These are phyloP conservation scores for Solanum rostratum DNA, from an alignment of 257 asterid species.

Conservation along the genomic window DNA sequence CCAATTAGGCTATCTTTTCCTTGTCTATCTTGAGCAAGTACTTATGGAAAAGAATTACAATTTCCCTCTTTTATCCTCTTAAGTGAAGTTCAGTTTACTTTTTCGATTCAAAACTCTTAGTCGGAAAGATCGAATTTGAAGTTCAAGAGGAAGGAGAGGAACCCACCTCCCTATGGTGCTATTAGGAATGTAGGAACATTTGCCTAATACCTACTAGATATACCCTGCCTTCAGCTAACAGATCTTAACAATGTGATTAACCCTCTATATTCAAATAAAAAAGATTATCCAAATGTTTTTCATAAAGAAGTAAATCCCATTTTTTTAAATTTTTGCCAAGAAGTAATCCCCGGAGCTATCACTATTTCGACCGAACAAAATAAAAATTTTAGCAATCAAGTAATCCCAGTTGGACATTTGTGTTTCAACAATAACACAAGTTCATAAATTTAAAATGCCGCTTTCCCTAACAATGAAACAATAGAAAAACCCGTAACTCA, in stretches of 20 bases:
- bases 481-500: not conserved
- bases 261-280: not conserved
- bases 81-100: not conserved
- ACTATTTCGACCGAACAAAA: not conserved
- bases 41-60: not conserved
- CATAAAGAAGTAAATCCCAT: not conserved
- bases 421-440: not conserved
- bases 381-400: not conserved
- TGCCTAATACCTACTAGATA: not conserved
- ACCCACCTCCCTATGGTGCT: not conserved
- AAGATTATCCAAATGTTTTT: not conserved
- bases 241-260: not conserved
- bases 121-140: not conserved
- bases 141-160: not conserved
- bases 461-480: not conserved
- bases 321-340: too few species aligned
- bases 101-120: not conserved
- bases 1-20: not conserved
- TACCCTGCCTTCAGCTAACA: not conserved
- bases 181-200: not conserved
- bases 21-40: not conserved
- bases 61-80: not conserved
- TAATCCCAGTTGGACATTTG: not conserved
- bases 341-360: not conserved
- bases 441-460: not conserved